Evolutionary conservation across 208 protist species (phyloP).

Genomic region (Tetramitus jugosus): DNA sequence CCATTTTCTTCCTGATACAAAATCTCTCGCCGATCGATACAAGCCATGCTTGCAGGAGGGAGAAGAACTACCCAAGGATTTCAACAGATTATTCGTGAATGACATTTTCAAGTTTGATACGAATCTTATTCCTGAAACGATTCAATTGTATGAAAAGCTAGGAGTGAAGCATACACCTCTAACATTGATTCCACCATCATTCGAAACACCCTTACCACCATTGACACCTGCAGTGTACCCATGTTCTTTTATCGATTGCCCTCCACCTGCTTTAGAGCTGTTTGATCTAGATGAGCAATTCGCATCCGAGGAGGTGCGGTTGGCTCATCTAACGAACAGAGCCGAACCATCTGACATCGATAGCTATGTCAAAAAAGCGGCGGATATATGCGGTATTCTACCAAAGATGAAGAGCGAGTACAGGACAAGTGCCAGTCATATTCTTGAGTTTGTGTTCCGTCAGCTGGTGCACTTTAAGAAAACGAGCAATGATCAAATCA

Average conservation of each 20-base stretch:
- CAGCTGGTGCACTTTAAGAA: conserved; percentile 85
- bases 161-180: conserved; percentile 84
- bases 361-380: conserved; percentile 80
- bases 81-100: conserved; percentile 81
- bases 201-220: conserved; percentile 82
- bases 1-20: conserved; percentile 83
- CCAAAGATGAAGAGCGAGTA: conserved; percentile 71
- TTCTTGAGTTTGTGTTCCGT: conserved; percentile 80
- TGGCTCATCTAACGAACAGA: conserved; percentile 90
- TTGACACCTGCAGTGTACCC: conserved; percentile 83
- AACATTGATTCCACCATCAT: conserved; percentile 85
- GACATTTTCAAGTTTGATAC: conserved; percentile 85
- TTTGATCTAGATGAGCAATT: conserved; percentile 93
- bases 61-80: conserved; percentile 84
- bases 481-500: no score
- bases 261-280: conserved; percentile 78
- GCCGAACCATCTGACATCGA: conserved; percentile 77
- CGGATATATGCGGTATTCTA: conserved; percentile 82
- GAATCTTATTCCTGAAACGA: conserved; percentile 75
- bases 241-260: conserved; percentile 76
- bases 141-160: conserved; percentile 74
- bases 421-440: conserved; percentile 48
- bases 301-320: conserved; percentile 78
- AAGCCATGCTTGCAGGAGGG: conserved; percentile 86
- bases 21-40: conserved; percentile 72